A percentile compares a stretch with the other conserved stretches of the same genome.
Conservation (phyloP, 225 moss, liverwort and hornwort genomes). For the Marchantia polymorpha region DNA sequence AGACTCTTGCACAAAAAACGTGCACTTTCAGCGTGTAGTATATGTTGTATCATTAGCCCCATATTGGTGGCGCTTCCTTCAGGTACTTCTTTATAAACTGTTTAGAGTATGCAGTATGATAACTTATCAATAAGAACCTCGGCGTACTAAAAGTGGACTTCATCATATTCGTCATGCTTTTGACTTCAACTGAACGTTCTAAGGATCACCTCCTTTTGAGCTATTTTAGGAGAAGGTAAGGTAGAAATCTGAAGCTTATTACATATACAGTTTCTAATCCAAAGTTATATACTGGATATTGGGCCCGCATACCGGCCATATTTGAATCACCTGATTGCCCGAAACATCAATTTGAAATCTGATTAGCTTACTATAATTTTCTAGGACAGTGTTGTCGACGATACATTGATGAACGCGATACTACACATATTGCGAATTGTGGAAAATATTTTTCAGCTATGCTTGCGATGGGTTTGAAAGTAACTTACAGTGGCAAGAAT, state of each 20-base stretch:
- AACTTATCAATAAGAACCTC: too few species aligned
- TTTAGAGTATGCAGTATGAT: too few species aligned
- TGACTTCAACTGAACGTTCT: too few species aligned
- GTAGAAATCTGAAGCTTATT: too few species aligned
- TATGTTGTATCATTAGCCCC: conserved; percentile 60
- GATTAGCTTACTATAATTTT: neutral
- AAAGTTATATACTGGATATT: too few species aligned
- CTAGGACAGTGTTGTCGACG: conserved; percentile 62
- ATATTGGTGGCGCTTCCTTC: conserved; percentile 65
- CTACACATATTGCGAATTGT: conserved; percentile 51
- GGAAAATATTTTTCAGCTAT: conserved; percentile 74
- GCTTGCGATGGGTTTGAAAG: conserved; percentile 65
- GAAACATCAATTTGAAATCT: neutral
- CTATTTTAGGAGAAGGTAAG: too few species aligned
- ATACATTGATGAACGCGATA: conserved; percentile 61
- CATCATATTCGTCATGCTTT: too few species aligned
- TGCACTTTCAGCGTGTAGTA: conserved; percentile 50
- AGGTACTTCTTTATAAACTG: conserved; percentile 29
- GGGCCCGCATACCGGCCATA: too few species aligned
- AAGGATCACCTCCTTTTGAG: too few species aligned
- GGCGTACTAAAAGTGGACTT: too few species aligned
- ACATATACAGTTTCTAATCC: too few species aligned
- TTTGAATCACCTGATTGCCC: too few species aligned
- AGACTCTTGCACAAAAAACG: conserved; percentile 52
- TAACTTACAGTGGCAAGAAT: conserved; percentile 49